A percentile compares a stretch with the other conserved stretches of the same genome.
phyloP scores from a whole-genome alignment of 1,284 basidiomycete species.

The Apiotrichum laibachii region DNA sequence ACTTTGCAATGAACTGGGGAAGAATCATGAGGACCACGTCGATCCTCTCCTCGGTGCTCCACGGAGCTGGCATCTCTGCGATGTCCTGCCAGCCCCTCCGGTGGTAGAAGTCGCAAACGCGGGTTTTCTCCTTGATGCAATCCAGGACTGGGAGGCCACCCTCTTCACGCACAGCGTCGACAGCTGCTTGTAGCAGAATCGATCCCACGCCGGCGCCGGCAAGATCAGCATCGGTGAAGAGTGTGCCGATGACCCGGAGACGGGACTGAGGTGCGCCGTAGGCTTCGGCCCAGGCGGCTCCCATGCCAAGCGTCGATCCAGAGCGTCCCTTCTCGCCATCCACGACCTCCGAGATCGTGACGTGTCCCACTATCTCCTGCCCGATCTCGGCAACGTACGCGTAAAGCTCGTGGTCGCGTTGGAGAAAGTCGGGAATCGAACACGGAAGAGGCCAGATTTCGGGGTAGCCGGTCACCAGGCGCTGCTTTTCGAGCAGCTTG shows the following conservation, averaged over 20 bases:
- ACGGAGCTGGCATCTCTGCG: not conserved
- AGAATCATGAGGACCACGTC: not conserved
- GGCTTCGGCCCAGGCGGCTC: not conserved
- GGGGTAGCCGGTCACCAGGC: not conserved
- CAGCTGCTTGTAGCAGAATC: not conserved
- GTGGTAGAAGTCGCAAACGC: not conserved
- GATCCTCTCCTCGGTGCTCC: not conserved
- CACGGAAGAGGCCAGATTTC: conserved; percentile 2
- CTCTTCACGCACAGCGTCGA: not conserved
- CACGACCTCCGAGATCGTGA: not conserved
- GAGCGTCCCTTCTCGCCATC: not conserved
- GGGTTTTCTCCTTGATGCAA: not conserved
- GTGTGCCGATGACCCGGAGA: not conserved
- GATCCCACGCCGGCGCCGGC: not conserved
- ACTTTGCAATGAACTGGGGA: not conserved
- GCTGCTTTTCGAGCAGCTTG: conserved; percentile 8
- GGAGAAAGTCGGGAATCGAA: conserved; percentile 1
- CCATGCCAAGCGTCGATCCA: not conserved
- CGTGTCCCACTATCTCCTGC: conserved; percentile 2
- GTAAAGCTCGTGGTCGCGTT: not conserved
- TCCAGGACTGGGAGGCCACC: conserved; percentile 1
- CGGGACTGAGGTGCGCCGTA: not conserved
- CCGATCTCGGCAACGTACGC: conserved; percentile 9
- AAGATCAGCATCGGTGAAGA: conserved; percentile 1
- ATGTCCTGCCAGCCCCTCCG: conserved; percentile 3